Evolutionary conservation across 2,329 filamentous ascomycete genomes (phyloP).

Genomic region (Tricladium varicosporioides): DNA sequence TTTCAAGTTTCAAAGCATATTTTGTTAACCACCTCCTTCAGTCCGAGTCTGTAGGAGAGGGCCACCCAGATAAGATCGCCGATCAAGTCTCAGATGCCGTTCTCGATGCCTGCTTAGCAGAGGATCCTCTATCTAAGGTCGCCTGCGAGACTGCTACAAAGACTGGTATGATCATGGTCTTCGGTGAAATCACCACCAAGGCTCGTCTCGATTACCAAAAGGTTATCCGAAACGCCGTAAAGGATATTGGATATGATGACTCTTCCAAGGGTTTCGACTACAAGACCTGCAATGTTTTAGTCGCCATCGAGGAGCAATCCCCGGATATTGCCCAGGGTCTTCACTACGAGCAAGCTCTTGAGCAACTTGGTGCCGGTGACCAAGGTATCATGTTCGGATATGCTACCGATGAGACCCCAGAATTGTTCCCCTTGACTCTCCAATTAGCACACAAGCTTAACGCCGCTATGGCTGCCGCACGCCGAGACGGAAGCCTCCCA

Average conservation of each 20-base stretch:
- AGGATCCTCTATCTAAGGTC: conserved; percentile 97
- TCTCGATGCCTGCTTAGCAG: conserved; percentile 92
- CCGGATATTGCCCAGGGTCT: conserved; percentile 99
- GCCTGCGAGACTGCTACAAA: conserved; percentile 99
- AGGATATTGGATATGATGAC: conserved; percentile 98
- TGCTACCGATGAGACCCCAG: conserved; percentile 97
- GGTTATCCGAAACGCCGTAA: conserved; percentile 89
- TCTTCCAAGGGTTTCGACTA: conserved; percentile 99
- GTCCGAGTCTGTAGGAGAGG: conserved; percentile 87
- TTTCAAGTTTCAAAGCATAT: neutral
- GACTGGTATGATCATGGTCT: conserved; percentile 99
- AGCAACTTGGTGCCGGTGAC: conserved; percentile 97
- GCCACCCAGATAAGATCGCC: conserved; percentile 94
- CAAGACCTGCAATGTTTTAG: conserved; percentile 98
- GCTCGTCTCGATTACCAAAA: conserved; percentile 96
- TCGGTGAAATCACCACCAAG: conserved; percentile 98
- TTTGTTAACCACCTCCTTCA: conserved; percentile 32
- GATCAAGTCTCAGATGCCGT: conserved; percentile 98
- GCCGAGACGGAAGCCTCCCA: conserved; percentile 80
- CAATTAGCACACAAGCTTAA: conserved; percentile 97
- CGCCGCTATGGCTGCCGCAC: conserved; percentile 86
- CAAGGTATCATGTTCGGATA: conserved; percentile 99
- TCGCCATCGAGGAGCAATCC: conserved; percentile 99
- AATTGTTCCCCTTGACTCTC: conserved; percentile 92
- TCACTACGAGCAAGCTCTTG: conserved; percentile 94